Base-by-base conservation (phyloP, 495 filamentous ascomycete genomes). In the Aspergillus incahuasiensis region DNA sequence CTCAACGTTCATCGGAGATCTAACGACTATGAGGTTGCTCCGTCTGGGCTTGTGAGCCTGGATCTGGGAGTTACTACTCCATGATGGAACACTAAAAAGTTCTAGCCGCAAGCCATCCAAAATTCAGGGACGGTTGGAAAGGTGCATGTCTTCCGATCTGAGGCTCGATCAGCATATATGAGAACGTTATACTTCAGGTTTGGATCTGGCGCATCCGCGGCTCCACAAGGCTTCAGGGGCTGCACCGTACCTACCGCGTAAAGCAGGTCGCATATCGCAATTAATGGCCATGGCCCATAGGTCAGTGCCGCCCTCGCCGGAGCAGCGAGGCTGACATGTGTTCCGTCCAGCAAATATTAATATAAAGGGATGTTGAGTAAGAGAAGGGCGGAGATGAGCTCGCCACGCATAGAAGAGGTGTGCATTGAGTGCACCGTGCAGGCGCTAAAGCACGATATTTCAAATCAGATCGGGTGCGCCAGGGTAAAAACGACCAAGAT, bases 381-480 rank as follows among this genome's bases (percentile, higher is more conserved):
- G 11, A 24, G 22, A 5, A 11, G 21, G 12, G 24, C 13, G 11
- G 15, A 18, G 44, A 30, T 20, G 24, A 30, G 19, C 49, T 41
- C 39, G 49, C 9, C 9, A n/a, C n/a, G n/a, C 28, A 30, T 30
- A 5, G 28, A 30, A 30, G 28, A 30, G 9, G 28, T 30, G 28
- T 30, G 28, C 46, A 48, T 28, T 1, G 22, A 6, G 21, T 3
- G n/a, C 19, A n/a, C n/a, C 6, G 5, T n/a, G n/a, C 11, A 9
- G 24, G 22, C 49, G 52, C 57, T 59, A 59, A 48, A 4, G 18
- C 13, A 24, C 20, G 41, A 47, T 51, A 59, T 59, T 59, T 35
- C 52, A 59, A 59, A 59, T 59, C 57, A 55, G 42, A 51, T 41
- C 34, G 48, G 48, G n/a, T 22, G 40, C 43, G 48, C 48, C 39